Percentiles rank a stretch among this genome's conserved stretches.
Evolutionary conservation across 768 basidiomycete genomes (phyloP).

Genomic region (Termitomyces sp.): DNA sequence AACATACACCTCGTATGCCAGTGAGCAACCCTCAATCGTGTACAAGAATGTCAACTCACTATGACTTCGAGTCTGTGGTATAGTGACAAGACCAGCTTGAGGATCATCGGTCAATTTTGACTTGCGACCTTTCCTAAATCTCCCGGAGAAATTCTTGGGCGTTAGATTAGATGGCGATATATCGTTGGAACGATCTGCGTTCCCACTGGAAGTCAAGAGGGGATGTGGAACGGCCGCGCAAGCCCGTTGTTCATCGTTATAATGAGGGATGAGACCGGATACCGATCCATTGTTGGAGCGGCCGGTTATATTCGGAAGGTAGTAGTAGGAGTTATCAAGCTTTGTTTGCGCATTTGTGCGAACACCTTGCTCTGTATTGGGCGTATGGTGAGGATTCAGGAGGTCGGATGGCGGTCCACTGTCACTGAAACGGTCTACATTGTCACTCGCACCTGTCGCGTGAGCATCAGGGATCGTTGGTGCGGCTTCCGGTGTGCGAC

Average conservation of each 20-base stretch:
- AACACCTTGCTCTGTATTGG: no score
- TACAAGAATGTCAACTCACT: background rate
- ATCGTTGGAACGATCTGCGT: background rate
- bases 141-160: background rate
- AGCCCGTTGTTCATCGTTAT: background rate
- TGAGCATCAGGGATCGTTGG: no score
- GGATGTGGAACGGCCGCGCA: background rate
- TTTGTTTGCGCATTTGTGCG: no score
- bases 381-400: no score
- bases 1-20: background rate
- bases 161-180: no score
- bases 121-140: background rate
- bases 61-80: background rate
- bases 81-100: background rate
- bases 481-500: no score
- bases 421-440: background rate
- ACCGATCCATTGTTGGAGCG: no score
- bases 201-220: background rate
- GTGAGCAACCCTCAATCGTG: background rate
- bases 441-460: background rate
- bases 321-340: no score
- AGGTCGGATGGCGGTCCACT: no score
- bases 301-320: no score
- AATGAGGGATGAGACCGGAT: background rate
- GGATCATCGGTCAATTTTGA: background rate